phyloP scores from a whole-genome alignment of 2,329 filamentous ascomycete genomes.

The Drechslerella stenobrocha region DNA sequence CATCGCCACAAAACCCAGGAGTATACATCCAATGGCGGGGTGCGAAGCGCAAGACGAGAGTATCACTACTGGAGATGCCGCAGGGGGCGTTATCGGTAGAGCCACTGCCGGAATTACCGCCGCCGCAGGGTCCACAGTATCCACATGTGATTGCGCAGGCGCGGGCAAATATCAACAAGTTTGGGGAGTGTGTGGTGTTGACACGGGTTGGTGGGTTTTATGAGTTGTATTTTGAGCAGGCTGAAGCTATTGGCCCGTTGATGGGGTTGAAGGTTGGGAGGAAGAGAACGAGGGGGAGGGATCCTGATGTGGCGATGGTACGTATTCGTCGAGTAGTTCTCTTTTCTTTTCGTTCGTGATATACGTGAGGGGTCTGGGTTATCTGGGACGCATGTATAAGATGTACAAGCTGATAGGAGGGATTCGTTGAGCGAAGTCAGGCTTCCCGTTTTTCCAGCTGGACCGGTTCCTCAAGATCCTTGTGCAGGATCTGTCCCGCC shows the following conservation, averaged over 20 bases:
- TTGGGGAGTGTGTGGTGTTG: constrained; percentile 84
- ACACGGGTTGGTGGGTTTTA: constrained; percentile 96
- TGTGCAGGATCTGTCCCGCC: constrained; percentile 84
- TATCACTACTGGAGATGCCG: constrained; percentile 19
- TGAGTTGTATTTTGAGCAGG: constrained; percentile 96
- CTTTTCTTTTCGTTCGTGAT: constrained; percentile 2
- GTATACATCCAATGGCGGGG: not conserved
- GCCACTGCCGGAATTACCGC: constrained; percentile 50
- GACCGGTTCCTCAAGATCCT: constrained; percentile 90
- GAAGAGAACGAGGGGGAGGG: constrained; percentile 69
- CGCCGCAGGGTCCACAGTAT: constrained; percentile 62
- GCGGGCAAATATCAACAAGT: constrained; percentile 83
- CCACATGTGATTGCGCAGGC: constrained; percentile 89
- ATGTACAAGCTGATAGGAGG: too few species aligned
- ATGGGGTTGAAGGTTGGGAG: constrained; percentile 83
- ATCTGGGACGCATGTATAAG: too few species aligned
- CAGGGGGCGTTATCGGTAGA: constrained; percentile 28
- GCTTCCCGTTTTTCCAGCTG: constrained; percentile 90
- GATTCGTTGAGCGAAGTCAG: constrained; percentile 65
- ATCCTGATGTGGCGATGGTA: constrained; percentile 83
- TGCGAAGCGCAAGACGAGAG: constrained; percentile 34
- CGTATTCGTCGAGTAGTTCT: constrained; percentile 49
- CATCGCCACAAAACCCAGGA: not conserved
- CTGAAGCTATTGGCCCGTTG: constrained; percentile 81
- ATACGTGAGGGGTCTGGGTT: not conserved